Base-by-base conservation (phyloP, 352 stramenopile species). In the Phytopythium montanum region DNA sequence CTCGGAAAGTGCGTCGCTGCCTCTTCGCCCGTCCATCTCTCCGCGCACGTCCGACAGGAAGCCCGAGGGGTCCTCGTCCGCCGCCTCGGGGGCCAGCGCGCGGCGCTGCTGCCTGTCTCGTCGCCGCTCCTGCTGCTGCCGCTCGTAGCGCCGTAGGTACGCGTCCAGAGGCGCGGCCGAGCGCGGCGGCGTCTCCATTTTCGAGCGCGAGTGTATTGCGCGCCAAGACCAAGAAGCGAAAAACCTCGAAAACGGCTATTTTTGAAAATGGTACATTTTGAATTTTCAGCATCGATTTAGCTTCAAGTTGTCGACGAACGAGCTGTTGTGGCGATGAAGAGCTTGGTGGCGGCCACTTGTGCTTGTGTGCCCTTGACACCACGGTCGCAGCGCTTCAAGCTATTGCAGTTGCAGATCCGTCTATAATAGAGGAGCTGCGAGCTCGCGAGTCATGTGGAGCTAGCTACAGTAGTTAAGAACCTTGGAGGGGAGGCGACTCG, bases 141-240 rank as follows among this genome's bases (percentile, higher is more conserved):
- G 60, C 52, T 87, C 66, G 64, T 80, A 87, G 34, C 70, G 70
- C 61, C 72, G 62, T 36, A 81, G 58, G 59, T 87, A 87, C 52
- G 73, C 64, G 66, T 67, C 52, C 64, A 85, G 75, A 34, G 57
- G 62, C 26, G 56, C 36, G 0, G 14, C 23, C 25, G 55, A 23
- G 39, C 42, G 70, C 51, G 67, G 64, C 59, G 59, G 39, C 60
- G 65, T 69, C 68, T 69, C 44, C 68, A 76, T 79, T 16, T 18
- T 51, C 2, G 46, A 26, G 34, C 42, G 16, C 62, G 52, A 49
- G 50, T 34, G 10, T 46, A 49, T 52, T 52, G 45, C 25, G 45
- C 45, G 45, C 45, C 10, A 52, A 52, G 14, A n/a, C 4, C 2
- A 26, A 42, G 49, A 55, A 0, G 6, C 2, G 21, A 49, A 49